phyloP scores from a whole-genome alignment of 1,139 yeast species.

The Suhomyces ambrosiae region DNA sequence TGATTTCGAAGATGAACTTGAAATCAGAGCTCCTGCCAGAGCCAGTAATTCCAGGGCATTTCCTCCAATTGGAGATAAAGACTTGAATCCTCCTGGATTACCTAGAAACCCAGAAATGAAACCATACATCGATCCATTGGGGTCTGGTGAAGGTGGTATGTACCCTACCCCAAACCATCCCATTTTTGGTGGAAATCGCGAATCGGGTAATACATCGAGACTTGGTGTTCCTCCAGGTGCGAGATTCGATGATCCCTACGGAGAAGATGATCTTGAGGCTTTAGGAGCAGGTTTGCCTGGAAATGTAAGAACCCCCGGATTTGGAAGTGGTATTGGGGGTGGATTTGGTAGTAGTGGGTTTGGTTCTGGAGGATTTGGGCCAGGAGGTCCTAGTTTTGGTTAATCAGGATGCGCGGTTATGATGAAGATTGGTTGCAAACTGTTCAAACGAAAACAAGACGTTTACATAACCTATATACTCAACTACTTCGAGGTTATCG shows the following conservation, averaged over 20 bases:
- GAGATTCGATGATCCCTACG: slow-evolving; percentile 56
- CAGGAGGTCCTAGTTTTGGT: slow-evolving; percentile 8
- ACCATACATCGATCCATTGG: slow-evolving; percentile 42
- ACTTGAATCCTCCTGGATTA: slow-evolving; percentile 53
- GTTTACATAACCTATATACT: not conserved
- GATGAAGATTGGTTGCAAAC: not conserved
- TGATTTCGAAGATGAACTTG: slow-evolving; percentile 31
- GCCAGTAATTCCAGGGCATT: slow-evolving; percentile 12
- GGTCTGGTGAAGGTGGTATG: slow-evolving; percentile 52
- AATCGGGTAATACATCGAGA: slow-evolving; percentile 26
- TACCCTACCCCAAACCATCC: slow-evolving; percentile 55
- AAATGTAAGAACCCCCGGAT: slow-evolving; percentile 29
- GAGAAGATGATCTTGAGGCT: slow-evolving; percentile 44
- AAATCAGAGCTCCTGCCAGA: slow-evolving; percentile 17
- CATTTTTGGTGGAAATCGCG: slow-evolving; percentile 36
- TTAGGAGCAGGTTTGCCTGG: slow-evolving; percentile 54
- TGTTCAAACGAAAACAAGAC: not conserved
- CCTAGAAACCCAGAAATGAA: slow-evolving; percentile 43
- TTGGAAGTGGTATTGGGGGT: not conserved
- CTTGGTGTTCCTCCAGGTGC: slow-evolving; percentile 53
- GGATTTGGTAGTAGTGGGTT: slow-evolving; percentile 12
- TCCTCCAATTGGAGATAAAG: slow-evolving; percentile 51
- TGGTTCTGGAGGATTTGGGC: slow-evolving; percentile 15
- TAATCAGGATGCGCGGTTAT: not conserved
- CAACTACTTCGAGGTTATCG: no score